Conservation (phyloP, 1,139 yeast species). For the Sugiyamaella xylanicola region DNA sequence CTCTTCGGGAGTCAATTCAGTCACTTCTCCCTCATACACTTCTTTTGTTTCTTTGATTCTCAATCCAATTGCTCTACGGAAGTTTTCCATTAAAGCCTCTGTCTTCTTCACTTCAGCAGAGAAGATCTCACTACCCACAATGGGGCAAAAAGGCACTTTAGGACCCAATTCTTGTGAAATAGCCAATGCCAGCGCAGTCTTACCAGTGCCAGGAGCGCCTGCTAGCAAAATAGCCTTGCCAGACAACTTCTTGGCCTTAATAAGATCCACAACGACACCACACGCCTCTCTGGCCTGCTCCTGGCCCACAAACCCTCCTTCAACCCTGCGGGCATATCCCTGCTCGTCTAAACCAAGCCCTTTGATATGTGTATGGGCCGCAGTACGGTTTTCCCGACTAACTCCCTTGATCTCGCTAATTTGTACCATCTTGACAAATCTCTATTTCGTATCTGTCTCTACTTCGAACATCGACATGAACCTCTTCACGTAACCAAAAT, state of each 20-base stretch:
- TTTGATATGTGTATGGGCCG: conserved; percentile 96
- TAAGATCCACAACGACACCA: conserved; percentile 91
- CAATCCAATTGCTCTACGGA: conserved; percentile 93
- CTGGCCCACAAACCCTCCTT: conserved; percentile 97
- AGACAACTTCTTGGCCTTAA: conserved; percentile 89
- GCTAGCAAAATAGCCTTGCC: conserved; percentile 96
- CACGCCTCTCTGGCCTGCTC: conserved; percentile 95
- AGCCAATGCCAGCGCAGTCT: conserved; percentile 94
- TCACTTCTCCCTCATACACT: conserved; percentile 97
- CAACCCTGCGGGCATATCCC: conserved; percentile 81
- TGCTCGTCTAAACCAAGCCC: conserved; percentile 92
- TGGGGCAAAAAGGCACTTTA: conserved; percentile 96
- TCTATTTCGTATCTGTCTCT: too few species aligned
- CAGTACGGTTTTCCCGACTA: conserved; percentile 73
- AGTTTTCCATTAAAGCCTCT: conserved; percentile 95
- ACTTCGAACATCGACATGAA: not conserved
- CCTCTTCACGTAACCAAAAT: not conserved
- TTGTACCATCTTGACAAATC: conserved; percentile 60
- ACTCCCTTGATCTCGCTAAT: conserved; percentile 79
- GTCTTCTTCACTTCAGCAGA: conserved; percentile 99
- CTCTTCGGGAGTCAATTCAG: conserved; percentile 95
- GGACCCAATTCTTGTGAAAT: conserved; percentile 97
- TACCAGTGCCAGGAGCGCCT: conserved; percentile 98
- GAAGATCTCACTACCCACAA: conserved; percentile 91
- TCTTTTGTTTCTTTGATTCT: conserved; percentile 97